Evolutionary conservation across 192 early-diverging fungal species (phyloP), one percentile per base, ranked within the genome.

Genomic region (Thamnidium elegans): DNA sequence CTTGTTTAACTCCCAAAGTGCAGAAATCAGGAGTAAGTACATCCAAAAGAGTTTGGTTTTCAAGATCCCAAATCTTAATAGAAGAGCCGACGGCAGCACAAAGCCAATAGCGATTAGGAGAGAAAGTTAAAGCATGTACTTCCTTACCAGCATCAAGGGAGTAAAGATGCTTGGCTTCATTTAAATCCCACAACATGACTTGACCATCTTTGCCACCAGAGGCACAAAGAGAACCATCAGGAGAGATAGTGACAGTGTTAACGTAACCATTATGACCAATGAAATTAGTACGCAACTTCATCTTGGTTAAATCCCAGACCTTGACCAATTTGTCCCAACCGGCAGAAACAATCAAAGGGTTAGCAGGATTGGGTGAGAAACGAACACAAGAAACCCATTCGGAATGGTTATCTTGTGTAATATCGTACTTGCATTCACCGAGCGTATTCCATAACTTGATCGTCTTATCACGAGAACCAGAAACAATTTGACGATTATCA

Each of bases 401-500:
- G 72, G 87, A 80, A 89, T 98, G 96, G 70, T 90, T 90, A 74
- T 97, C 94, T 71, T 96, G 90, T 68, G 84, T 87, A 75, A 98
- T 89, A 86, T 87, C 92, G 86, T 87, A 93, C 89, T 98, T 98
- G 92, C 96, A 97, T 83, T 98, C 96, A 68, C 95, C 96, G 31
- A 98, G 84, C 62, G 95, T 98, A 89, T 98, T 97, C 95, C 96
- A 98, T 76, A 98, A 84, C 90, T 97, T 98, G 87, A 98, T 96
- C 75, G 88, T 89, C 86, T 93, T 94, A 84, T 98, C 96, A 76
- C 94, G 92, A 70, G 94, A 94, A 66, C 91, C 92, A 66, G 94
- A 95, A 70, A 97, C 93, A 77, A 98, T 97, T 86, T 97, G 95
- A 72, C 95, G 90, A 89, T 97, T 97, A 81, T 98, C 96, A 20